Conservation (phyloP, 2,329 filamentous ascomycete genomes). For the Ophidiomyces ophidiicola region DNA sequence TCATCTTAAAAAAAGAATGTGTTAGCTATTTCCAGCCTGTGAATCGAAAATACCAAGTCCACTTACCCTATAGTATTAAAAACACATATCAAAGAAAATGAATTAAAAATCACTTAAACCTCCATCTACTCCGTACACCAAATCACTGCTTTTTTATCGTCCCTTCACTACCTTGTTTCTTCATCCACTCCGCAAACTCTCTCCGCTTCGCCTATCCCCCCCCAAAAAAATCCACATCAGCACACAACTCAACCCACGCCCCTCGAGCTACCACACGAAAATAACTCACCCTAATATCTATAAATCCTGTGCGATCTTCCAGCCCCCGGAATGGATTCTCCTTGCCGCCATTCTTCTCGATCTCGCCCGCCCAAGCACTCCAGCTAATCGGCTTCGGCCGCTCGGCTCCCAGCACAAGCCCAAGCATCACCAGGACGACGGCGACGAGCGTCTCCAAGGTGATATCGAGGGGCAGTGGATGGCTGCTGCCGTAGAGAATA, state of each 20-base stretch:
- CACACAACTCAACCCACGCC: slow-evolving; percentile 8
- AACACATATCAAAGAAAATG: too few species aligned
- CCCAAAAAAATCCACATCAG: slow-evolving; percentile 10
- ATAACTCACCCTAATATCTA: slow-evolving; percentile 63
- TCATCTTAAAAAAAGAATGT: too few species aligned
- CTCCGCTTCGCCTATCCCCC: slow-evolving; percentile 50
- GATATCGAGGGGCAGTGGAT: slow-evolving; percentile 68
- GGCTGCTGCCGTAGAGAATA: slow-evolving; percentile 51
- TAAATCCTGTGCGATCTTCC: slow-evolving; percentile 71
- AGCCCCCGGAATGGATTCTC: slow-evolving; percentile 70
- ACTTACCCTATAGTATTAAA: too few species aligned
- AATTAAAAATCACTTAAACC: background rate
- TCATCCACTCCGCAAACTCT: slow-evolving; percentile 67
- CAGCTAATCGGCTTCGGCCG: slow-evolving; percentile 75
- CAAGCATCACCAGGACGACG: slow-evolving; percentile 66
- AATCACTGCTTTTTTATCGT: slow-evolving; percentile 15
- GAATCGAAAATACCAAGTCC: too few species aligned
- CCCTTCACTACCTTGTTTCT: slow-evolving; percentile 26
- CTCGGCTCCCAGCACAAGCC: slow-evolving; percentile 66
- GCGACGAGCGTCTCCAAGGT: slow-evolving; percentile 72
- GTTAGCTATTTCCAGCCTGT: too few species aligned
- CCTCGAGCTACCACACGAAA: slow-evolving; percentile 1
- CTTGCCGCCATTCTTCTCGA: slow-evolving; percentile 53
- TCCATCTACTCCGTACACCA: background rate
- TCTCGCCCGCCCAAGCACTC: slow-evolving; percentile 63